These are phyloP conservation scores for Dictyostelium discoideum DNA, from an alignment of 78 protist genomes.

Conservation along the genomic window dicty_2.7 NC_007090.3:3866001-3866500, in stretches of 20 bases:
- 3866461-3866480: not conserved
- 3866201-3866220: conserved; percentile 62
- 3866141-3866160: too few relatives aligned
- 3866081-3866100: not conserved
- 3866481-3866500: conserved; percentile 27
- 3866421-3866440: not conserved
- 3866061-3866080: not conserved
- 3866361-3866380: conserved; percentile 40
- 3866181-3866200: not conserved
- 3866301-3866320: conserved; percentile 21
- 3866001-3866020: too few relatives aligned
- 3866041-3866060: not conserved
- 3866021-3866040: too few relatives aligned
- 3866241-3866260: conserved; percentile 72
- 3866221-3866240: conserved; percentile 66
- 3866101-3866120: not conserved
- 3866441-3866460: too few relatives aligned
- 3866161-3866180: too few relatives aligned
- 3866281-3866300: conserved; percentile 50
- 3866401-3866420: conserved; percentile 12
- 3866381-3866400: conserved; percentile 25
- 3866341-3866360: conserved; percentile 31
- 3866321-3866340: conserved; percentile 8
- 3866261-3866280: conserved; percentile 61
- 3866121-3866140: not conserved